These are phyloP conservation scores for Fusarium sp. DNA, from an alignment of 2,329 filamentous ascomycete species.

Conservation along the genomic window DNA sequence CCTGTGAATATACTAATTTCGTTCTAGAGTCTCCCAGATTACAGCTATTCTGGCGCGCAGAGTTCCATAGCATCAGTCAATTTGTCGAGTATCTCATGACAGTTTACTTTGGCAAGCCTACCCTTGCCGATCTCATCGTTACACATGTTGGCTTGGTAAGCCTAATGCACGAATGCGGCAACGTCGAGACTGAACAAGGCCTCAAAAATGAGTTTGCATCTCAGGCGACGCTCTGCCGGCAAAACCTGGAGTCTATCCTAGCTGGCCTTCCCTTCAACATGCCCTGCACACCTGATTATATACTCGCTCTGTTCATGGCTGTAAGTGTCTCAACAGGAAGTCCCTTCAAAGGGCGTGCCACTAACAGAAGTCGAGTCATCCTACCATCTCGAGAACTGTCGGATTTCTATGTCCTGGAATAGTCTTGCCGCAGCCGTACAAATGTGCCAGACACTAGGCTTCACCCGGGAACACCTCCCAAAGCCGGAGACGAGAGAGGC, in stretches of 20 bases:
- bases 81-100: slow-evolving; percentile 19
- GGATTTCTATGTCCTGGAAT: slow-evolving; percentile 3
- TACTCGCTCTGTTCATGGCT: background rate
- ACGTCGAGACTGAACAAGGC: background rate
- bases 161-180: background rate
- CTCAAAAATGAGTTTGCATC: background rate
- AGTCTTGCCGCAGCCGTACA: background rate
- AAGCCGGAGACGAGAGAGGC: background rate
- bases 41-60: background rate
- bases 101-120: slow-evolving; percentile 10
- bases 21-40: background rate
- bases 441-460: slow-evolving; percentile 1
- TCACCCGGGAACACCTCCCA: background rate
- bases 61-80: background rate
- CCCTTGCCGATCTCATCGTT: background rate
- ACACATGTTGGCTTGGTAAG: background rate
- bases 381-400: background rate
- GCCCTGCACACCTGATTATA: background rate
- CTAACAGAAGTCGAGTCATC: background rate
- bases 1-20: accelerated
- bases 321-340: background rate
- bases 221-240: background rate
- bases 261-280: background rate
- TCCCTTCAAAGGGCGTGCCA: accelerated
- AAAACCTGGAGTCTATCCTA: background rate